Evolutionary conservation across 805 yeast genomes (phyloP), one percentile per base, ranked within the genome.

Genomic region (Kurtzmaniella fragi): DNA sequence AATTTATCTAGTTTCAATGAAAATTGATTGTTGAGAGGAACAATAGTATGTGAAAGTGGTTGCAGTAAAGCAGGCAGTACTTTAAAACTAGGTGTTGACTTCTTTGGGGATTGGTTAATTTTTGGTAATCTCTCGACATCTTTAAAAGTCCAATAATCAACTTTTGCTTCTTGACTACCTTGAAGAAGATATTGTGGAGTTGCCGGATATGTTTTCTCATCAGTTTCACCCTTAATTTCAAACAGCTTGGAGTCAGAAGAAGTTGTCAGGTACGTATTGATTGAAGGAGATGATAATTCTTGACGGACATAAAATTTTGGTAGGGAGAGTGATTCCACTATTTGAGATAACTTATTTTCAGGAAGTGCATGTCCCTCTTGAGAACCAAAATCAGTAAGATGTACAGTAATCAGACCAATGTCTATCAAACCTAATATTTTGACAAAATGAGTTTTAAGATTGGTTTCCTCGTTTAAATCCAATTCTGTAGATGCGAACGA

Each of bases 141-240:
- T 48, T 80, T 80, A 55, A 78, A 77, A 48, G 72, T 80, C 57
- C 77, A 50, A 48, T 80, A 80, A 54, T 80, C 86, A 2, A 64
- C 57, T 25, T 59, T 60, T 12, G 59, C 56, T 15, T 68, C 75
- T 23, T 62, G 56, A 3, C 58, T 47, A 3, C 35, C 28, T 38
- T 74, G 78, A 26, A 81, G 64, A 40, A 81, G 58, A 48, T 83
- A 77, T 45, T 81, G 82, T 1, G 93, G 93, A 0, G 91, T 84
- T 11, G 77, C 73, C 15, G 82, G 86, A 48, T 77, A 80, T 23
- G 62, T 50, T 13, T 51, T 59, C 17, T 60, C 69, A 13, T 64
- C 69, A 32, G 47, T 49, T 10, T 70, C 72, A 42, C 65, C 61
- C 27, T 49, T 67, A 17, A 74, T 61, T 37, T 70, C 78, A 35